Base-by-base conservation (phyloP, 306 rosid genomes). In the Vachellia collinsii region DNA sequence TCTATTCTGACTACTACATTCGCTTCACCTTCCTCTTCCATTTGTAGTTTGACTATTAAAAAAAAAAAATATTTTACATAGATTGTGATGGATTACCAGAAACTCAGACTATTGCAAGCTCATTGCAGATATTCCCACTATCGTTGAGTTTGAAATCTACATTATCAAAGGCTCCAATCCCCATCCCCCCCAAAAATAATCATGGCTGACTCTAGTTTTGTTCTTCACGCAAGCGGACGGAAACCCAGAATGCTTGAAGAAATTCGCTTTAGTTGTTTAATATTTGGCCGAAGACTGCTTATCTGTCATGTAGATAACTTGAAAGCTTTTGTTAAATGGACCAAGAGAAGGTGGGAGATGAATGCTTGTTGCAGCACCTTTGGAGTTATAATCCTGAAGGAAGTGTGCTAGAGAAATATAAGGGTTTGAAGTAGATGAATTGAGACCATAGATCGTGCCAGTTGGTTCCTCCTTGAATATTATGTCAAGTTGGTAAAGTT, bases 41-140 rank as follows among this genome's bases (percentile, higher is more conserved):
- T 72, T 72, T 78, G 75, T 78, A 65, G 72, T 63, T 56, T 17
- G 47, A 17, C 48, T 61, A 34, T 42, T 1, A 19, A 19, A 23
- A 46, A 50, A 19, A 19, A 23, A 46, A 50, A 14, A 8, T 4
- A 13, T 34, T 47, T 62, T 36, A 53, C 54, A n/a, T 72, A 74
- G 85, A 64, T 64, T 71, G 61, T 54, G 63, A 77, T 77, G 25
- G 78, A 77, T 83, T 36, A 72, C 38, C 11, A 70, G 74, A 62
- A 11, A 17, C 23, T 77, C 34, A 1, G 56, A 72, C 61, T 70
- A 20, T 68, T 38, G 29, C 36, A 50, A 74, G 16, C 8, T 17
- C 62, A n/a, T 44, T 58, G 71, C 68, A 8, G 29, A 61, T 38
- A 44, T 23, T 70, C 67, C 44, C 38, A 37, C 19, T 14, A 54